A percentile compares a stretch with the other conserved stretches of the same genome.
These are phyloP conservation scores for Zygosaccharomyces pseudobailii DNA, from an alignment of 1,139 yeast species.

Conservation along the genomic window DNA sequence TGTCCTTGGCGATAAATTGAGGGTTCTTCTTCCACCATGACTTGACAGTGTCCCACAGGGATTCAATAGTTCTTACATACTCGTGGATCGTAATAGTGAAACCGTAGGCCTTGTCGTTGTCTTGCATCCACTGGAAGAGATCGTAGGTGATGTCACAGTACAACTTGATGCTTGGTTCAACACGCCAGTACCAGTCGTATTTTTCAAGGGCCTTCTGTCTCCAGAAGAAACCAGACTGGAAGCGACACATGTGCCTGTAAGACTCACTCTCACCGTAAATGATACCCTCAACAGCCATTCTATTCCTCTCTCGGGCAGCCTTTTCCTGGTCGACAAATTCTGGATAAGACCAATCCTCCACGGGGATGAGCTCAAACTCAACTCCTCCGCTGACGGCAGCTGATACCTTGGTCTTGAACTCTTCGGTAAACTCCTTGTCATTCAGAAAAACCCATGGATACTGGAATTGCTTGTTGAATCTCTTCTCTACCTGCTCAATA, in stretches of 20 bases:
- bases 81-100: slow-evolving; percentile 84
- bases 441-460: slow-evolving; percentile 79
- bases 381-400: slow-evolving; percentile 12
- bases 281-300: slow-evolving; percentile 45
- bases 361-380: slow-evolving; percentile 27
- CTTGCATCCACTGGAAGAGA: slow-evolving; percentile 77
- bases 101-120: slow-evolving; percentile 65
- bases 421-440: slow-evolving; percentile 46
- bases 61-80: slow-evolving; percentile 68
- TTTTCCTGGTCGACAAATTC: slow-evolving; percentile 53
- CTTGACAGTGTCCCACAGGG: slow-evolving; percentile 77
- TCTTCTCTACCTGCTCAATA: slow-evolving; percentile 59
- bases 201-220: slow-evolving; percentile 67
- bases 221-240: slow-evolving; percentile 86
- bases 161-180: slow-evolving; percentile 76
- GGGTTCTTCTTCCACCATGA: slow-evolving; percentile 61
- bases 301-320: slow-evolving; percentile 49
- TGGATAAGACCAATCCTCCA: slow-evolving; percentile 55
- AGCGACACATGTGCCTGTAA: slow-evolving; percentile 89
- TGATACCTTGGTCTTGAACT: slow-evolving; percentile 35
- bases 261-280: slow-evolving; percentile 62
- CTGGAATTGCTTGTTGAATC: slow-evolving; percentile 59
- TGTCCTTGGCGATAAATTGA: slow-evolving; percentile 57
- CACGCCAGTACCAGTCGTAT: slow-evolving; percentile 92
- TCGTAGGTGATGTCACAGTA: slow-evolving; percentile 80